Percentiles rank a stretch among this genome's conserved stretches.
These are phyloP conservation scores for Terfezia boudieri DNA, from an alignment of 495 filamentous ascomycete genomes.

Conservation along the genomic window DNA sequence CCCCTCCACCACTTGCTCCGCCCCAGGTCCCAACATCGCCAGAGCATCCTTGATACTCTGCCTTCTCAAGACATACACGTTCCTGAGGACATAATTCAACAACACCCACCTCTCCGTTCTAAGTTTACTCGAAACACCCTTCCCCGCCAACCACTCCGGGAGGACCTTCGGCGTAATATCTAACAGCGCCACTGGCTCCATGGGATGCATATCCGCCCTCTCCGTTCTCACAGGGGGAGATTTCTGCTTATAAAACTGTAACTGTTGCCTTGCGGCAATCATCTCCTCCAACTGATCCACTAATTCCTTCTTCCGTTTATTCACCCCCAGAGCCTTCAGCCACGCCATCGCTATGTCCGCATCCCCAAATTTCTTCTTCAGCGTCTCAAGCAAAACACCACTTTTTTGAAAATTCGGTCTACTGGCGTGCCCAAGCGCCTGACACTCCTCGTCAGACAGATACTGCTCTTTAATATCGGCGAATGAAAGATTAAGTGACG, in stretches of 20 bases:
- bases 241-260: background rate
- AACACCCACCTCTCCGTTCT: constrained; percentile 1
- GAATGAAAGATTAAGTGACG: background rate
- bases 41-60: constrained; percentile 1
- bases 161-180: constrained; percentile 8
- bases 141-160: constrained; percentile 2
- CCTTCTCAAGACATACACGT: constrained; percentile 6
- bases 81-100: constrained; percentile 11
- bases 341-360: background rate
- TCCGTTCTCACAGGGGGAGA: background rate
- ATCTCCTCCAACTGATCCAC: background rate
- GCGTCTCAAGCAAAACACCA: background rate
- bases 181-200: constrained; percentile 6
- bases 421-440: background rate
- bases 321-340: background rate
- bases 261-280: background rate
- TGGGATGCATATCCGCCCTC: constrained; percentile 1
- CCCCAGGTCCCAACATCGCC: constrained; percentile 8
- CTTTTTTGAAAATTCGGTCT: background rate
- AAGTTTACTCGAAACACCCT: background rate
- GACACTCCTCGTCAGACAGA: background rate
- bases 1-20: constrained; percentile 24
- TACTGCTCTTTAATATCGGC: background rate
- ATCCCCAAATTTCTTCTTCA: background rate
- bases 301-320: background rate